Evolutionary conservation across 805 yeast genomes (phyloP), one percentile per base, ranked within the genome.

Genomic region (Hanseniaspora clermontiae): DNA sequence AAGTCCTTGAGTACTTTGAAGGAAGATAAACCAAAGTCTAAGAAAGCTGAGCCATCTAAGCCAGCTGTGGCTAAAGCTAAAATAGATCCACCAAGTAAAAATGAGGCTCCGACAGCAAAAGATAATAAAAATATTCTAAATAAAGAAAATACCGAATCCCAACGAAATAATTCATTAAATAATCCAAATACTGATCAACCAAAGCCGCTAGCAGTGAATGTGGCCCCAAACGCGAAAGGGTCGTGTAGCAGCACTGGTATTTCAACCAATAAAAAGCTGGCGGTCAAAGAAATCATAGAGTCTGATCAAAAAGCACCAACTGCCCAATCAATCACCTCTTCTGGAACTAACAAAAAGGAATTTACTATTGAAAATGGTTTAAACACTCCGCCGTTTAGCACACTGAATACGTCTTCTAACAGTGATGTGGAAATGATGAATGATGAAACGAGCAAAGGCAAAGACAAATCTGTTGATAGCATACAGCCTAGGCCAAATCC

Each of bases 331-430:
- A 19, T 11, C 14, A 17, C 14, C 14, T 15, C n/a, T 15, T 6
- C 49, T 45, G 29, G 7, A 12, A 19, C 6, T 9, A 34, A 31
- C 17, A 12, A 32, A 34, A 46, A 46, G n/a, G 36, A 46, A 14
- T 50, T 32, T 8, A 20, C 12, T 3, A 37, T 24, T 17, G 38
- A 51, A 12, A 45, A 43, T 14, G 55, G 49, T 27, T 29, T 51
- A 8, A 36, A 43, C 15, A 43, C 55, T 27, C 55, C 55, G 11
- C 55, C 55, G 8, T 20, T 51, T 14, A 51, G 55, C 15, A 51
- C 29, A 17, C 17, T 43, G 10, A 51, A 43, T 20, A 51, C 55
- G 14, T 43, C 55, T 15, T 15, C 40, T 15, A 51, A 51, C 19
- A 51, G 55, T 19, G 55, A 51, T 37, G 43, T 29, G 7, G 55